A percentile compares a stretch with the other conserved stretches of the same genome.
phyloP scores from a whole-genome alignment of 164 flowering plant genomes.

The Nymphaea colorata region DNA sequence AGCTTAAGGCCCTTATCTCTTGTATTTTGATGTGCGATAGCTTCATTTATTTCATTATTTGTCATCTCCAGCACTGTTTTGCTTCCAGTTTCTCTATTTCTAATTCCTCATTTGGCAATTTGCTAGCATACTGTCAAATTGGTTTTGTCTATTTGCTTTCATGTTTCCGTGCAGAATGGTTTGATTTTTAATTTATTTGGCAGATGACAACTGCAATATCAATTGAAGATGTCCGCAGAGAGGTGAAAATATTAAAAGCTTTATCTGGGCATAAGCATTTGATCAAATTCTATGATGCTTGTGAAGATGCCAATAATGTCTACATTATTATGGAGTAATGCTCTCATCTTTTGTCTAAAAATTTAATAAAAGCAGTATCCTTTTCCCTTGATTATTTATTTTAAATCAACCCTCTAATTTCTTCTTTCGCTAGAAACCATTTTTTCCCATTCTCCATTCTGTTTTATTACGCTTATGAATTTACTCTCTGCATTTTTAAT shows the following conservation, averaged over 20 bases:
- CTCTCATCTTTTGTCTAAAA: background rate
- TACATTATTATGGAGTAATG: slow-evolving; percentile 96
- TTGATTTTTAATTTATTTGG: slow-evolving; percentile 8
- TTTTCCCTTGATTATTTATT: background rate
- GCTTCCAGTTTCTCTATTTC: too few relatives aligned
- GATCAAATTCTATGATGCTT: slow-evolving; percentile 84
- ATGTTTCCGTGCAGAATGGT: background rate
- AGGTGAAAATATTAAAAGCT: slow-evolving; percentile 88
- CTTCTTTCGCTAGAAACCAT: background rate
- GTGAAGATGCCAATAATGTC: slow-evolving; percentile 78
- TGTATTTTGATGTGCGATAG: too few relatives aligned
- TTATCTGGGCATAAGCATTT: slow-evolving; percentile 77
- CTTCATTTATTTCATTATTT: too few relatives aligned
- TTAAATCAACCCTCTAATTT: background rate
- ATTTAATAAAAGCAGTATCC: background rate
- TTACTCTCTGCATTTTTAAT: too few relatives aligned
- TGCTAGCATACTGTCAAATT: too few relatives aligned
- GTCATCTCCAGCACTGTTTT: too few relatives aligned
- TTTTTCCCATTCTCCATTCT: background rate
- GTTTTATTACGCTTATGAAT: background rate
- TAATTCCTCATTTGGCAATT: too few relatives aligned
- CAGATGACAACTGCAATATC: slow-evolving; percentile 97
- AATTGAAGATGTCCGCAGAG: slow-evolving; percentile 95
- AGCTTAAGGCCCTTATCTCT: too few relatives aligned
- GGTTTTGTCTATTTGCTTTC: background rate